Conservation (phyloP, 2,329 filamentous ascomycete species). For the Cercospora zeina region DNA sequence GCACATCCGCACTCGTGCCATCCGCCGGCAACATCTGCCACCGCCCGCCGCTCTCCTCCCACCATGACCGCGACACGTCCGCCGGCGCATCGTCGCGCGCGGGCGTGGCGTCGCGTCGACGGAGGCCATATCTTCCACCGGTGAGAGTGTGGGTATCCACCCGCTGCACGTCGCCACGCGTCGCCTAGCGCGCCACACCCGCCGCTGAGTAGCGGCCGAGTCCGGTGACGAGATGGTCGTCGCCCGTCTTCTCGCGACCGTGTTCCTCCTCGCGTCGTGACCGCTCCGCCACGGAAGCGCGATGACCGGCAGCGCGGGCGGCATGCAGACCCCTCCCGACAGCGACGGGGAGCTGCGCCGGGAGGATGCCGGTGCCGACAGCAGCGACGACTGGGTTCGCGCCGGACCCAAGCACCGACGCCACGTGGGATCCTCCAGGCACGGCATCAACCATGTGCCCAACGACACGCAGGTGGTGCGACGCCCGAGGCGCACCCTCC, state of each 20-base stretch:
- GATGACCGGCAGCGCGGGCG: background rate
- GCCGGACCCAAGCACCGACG: constrained; percentile 10
- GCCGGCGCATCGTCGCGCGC: too few species aligned
- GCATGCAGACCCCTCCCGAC: constrained; percentile 23
- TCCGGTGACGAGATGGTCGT: background rate
- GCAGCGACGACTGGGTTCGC: constrained; percentile 2
- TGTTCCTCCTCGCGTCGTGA: background rate
- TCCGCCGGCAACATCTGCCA: too few species aligned
- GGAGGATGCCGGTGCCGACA: constrained; percentile 10
- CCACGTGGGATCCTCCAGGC: constrained; percentile 16
- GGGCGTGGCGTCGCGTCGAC: too few species aligned
- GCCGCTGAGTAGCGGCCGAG: background rate
- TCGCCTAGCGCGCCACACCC: constrained; percentile 3
- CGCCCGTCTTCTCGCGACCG: background rate
- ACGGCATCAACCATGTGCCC: background rate
- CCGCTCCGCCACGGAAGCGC: background rate
- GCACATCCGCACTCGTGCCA: too few species aligned
- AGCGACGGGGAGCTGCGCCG: constrained; percentile 21
- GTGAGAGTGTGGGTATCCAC: background rate
- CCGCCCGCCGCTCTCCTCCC: too few species aligned
- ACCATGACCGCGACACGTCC: too few species aligned
- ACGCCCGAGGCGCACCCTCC: constrained; percentile 3
- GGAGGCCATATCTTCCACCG: background rate
- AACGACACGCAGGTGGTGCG: constrained; percentile 16
- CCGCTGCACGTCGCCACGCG: constrained; percentile 1